phyloP scores from a whole-genome alignment of 352 stramenopile genomes.

The Globisporangium iwayamae region DNA sequence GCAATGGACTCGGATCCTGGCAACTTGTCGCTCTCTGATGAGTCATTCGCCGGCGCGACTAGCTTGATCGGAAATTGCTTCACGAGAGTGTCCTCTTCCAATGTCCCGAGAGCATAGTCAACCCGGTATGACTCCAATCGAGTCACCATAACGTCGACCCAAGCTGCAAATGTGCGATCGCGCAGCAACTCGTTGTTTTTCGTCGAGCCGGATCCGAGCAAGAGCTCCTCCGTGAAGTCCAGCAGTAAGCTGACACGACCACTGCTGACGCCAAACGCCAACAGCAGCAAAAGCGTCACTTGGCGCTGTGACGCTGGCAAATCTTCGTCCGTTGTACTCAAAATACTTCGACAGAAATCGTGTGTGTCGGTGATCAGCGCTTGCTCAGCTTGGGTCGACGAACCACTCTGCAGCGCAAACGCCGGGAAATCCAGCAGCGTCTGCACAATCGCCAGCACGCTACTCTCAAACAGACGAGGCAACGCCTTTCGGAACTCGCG shows the following conservation, averaged over 20 bases:
- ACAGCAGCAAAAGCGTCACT: slow-evolving; percentile 40
- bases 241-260: slow-evolving; percentile 47
- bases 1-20: slow-evolving; percentile 30
- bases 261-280: slow-evolving; percentile 56
- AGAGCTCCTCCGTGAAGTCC: slow-evolving; percentile 39
- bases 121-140: slow-evolving; percentile 55
- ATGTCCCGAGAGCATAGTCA: slow-evolving; percentile 45
- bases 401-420: slow-evolving; percentile 38
- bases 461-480: slow-evolving; percentile 49
- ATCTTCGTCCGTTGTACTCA: slow-evolving; percentile 18
- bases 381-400: slow-evolving; percentile 25
- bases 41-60: slow-evolving; percentile 20
- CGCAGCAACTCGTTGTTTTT: slow-evolving; percentile 13
- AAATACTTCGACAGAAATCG: slow-evolving; percentile 42
- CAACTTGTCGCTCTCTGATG: slow-evolving; percentile 15
- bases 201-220: not conserved
- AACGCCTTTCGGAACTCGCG: slow-evolving; percentile 40
- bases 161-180: slow-evolving; percentile 29
- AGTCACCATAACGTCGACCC: slow-evolving; percentile 34
- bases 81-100: slow-evolving; percentile 34
- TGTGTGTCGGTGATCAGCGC: slow-evolving; percentile 39
- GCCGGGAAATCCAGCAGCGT: slow-evolving; percentile 56
- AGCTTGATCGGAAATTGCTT: slow-evolving; percentile 52
- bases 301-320: slow-evolving; percentile 24
- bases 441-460: slow-evolving; percentile 41